Percentiles rank a stretch among this genome's conserved stretches.
These are phyloP conservation scores for Xylogone sp. DNA, from an alignment of 2,329 filamentous ascomycete genomes.

Conservation along the genomic window DNA sequence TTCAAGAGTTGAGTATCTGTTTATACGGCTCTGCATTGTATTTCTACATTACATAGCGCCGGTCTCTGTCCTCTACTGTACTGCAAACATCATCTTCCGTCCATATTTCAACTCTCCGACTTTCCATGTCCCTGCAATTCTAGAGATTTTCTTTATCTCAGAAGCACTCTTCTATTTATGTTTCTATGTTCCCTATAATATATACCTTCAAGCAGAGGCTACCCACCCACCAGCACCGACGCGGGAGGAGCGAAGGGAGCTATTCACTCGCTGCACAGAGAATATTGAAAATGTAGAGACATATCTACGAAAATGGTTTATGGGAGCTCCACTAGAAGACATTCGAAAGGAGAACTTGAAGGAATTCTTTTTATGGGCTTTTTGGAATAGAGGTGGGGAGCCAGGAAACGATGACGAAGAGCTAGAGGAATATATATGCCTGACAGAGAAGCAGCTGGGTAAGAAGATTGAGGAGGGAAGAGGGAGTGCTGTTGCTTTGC, in stretches of 20 bases:
- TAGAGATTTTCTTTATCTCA: conserved; percentile 39
- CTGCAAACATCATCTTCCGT: conserved; percentile 29
- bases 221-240: conserved; percentile 42
- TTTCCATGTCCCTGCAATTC: conserved; percentile 22
- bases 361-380: conserved; percentile 59
- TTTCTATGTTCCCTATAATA: conserved; percentile 48
- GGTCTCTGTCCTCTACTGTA: conserved; percentile 42
- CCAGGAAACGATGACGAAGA: conserved; percentile 45
- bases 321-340: conserved; percentile 45
- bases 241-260: conserved; percentile 40
- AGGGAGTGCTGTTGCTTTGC: conserved; percentile 48
- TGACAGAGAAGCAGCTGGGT: conserved; percentile 47
- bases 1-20: conserved; percentile 24
- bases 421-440: conserved; percentile 50
- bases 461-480: conserved; percentile 45
- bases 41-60: conserved; percentile 46
- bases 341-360: conserved; percentile 57
- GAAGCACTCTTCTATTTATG: conserved; percentile 52
- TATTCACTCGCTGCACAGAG: conserved; percentile 48
- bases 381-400: conserved; percentile 44
- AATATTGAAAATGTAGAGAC: conserved; percentile 48
- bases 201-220: conserved; percentile 47
- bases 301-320: conserved; percentile 56
- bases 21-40: conserved; percentile 44
- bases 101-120: conserved; percentile 23